A percentile compares a stretch with the other conserved stretches of the same genome.
phyloP scores from a whole-genome alignment of 2,329 filamentous ascomycete species.

The Diaporthe vexans region DNA sequence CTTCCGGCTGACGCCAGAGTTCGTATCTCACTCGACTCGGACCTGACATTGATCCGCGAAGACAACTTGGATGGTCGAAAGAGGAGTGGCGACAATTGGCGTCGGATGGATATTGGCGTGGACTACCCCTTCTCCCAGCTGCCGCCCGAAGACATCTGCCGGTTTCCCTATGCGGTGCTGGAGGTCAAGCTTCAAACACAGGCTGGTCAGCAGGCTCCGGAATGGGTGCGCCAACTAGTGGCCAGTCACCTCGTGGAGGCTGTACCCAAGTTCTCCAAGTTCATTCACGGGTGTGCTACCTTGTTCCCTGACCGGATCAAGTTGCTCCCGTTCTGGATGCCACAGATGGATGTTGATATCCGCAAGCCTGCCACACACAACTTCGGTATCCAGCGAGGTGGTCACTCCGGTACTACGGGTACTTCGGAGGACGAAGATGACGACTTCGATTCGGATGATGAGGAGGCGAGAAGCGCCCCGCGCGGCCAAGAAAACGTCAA shows the following conservation, averaged over 20 bases:
- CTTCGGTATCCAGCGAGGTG: slow-evolving; percentile 90
- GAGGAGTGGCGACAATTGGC: slow-evolving; percentile 90
- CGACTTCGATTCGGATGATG: slow-evolving; percentile 77
- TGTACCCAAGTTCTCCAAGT: slow-evolving; percentile 99
- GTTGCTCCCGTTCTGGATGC: slow-evolving; percentile 95
- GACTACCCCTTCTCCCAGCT: slow-evolving; percentile 95
- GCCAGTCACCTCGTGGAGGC: slow-evolving; percentile 96
- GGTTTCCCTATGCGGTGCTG: slow-evolving; percentile 95
- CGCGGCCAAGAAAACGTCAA: slow-evolving; percentile 5
- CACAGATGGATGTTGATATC: slow-evolving; percentile 98
- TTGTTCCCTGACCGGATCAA: slow-evolving; percentile 91
- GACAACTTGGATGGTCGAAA: slow-evolving; percentile 89
- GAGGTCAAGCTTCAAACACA: slow-evolving; percentile 99
- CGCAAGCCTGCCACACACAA: slow-evolving; percentile 90
- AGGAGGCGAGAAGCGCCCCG: slow-evolving; percentile 56
- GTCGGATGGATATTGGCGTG: slow-evolving; percentile 96
- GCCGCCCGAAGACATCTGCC: slow-evolving; percentile 84
- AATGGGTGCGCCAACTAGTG: slow-evolving; percentile 96
- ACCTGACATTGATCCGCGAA: slow-evolving; percentile 94
- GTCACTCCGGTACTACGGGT: slow-evolving; percentile 81
- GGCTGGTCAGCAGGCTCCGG: slow-evolving; percentile 91
- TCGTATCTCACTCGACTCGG: slow-evolving; percentile 95
- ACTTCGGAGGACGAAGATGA: slow-evolving; percentile 84
- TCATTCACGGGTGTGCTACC: slow-evolving; percentile 93
- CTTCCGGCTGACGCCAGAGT: slow-evolving; percentile 95